Evolutionary conservation across 139 green algal species (phyloP).

Genomic region (Auxenochlorella pyrenoidosa): DNA sequence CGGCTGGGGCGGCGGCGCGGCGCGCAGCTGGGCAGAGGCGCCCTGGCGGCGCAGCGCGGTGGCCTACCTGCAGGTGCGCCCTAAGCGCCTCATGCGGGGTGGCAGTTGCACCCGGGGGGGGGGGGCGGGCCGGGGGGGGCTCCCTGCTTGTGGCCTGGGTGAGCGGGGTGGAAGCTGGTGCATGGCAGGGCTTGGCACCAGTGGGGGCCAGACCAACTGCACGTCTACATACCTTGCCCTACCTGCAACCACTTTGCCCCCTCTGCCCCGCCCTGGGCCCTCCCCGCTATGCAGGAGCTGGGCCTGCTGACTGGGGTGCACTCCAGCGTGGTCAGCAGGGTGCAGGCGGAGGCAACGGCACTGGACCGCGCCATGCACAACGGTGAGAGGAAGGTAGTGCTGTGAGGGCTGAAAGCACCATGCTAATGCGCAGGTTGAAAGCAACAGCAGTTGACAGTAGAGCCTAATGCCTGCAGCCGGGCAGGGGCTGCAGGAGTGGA

Average conservation of each 20-base stretch:
- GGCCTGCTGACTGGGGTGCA: slow-evolving; percentile 7
- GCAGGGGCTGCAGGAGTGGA: too few relatives aligned
- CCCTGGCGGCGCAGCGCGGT: slow-evolving; percentile 24
- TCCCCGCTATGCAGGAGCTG: slow-evolving; percentile 12
- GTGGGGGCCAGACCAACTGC: too few relatives aligned
- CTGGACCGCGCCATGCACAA: slow-evolving; percentile 20
- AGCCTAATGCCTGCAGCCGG: too few relatives aligned
- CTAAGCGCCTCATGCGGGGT: too few relatives aligned
- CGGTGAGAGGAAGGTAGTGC: not conserved
- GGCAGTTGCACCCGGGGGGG: too few relatives aligned
- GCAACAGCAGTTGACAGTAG: too few relatives aligned
- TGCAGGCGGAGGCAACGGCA: not conserved
- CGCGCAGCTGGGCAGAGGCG: not conserved
- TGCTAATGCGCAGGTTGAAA: too few relatives aligned
- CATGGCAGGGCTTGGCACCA: not conserved
- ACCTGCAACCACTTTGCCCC: not conserved
- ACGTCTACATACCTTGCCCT: too few relatives aligned
- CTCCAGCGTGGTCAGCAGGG: not conserved
- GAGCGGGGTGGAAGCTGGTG: too few relatives aligned
- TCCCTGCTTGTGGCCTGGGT: too few relatives aligned
- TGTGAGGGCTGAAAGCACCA: too few relatives aligned
- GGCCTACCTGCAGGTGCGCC: slow-evolving; percentile 2
- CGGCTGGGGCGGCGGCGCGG: not conserved
- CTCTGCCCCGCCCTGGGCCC: not conserved
- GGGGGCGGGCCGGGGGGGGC: too few relatives aligned